Base-by-base conservation (phyloP, 2,329 filamentous ascomycete genomes). In the Myriosclerotinia scirpicola region DNA sequence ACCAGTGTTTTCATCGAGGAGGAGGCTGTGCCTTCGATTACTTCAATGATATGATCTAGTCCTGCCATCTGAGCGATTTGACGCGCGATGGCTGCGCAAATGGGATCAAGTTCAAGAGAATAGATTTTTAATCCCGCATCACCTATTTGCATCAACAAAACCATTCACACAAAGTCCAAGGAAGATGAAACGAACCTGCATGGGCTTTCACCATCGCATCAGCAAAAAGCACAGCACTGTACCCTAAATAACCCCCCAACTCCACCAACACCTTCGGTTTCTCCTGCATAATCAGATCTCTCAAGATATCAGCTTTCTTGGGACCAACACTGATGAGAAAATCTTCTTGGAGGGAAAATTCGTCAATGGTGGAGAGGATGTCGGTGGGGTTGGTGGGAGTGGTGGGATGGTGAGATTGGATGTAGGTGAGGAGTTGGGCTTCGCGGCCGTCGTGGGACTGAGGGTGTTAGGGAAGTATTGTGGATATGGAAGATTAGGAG, bases 301-400 rank as follows among this genome's bases (percentile, higher is more conserved):
- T 83, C 2, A 93, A 84, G 64, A 92, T 87, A 68, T 81, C 82
- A 61, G 89, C 89, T 78, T 94, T 94, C 73, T 87, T 82, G 70
- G 87, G 82, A 53, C 90, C 90, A 2, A 93, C 85, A 69, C 92
- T 93, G 87, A 93, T 93, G 64, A 93, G 83, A 69, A 88, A 90
- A 74, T 88, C 88, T 68, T 85, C 82, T 9, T 83, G 85, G 40
- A 83, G 77, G 14, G 81, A 85, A 76, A 83, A 93, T 64, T 89
- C 84, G 73, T 93, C 89, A 75, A 93, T 91, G 40, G 85, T 85
- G 20, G 82, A 81, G 0, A 93, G 80, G 2, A 93, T 84, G 64
- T 82, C 83, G 20, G 82, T 74, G 0, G 90, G 89, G 30, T 85
- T 86, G 62, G 85, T 79, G 4, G 88, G 83, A 38, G 14, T 44